A percentile compares a stretch with the other conserved stretches of the same genome.
Evolutionary conservation across 805 yeast species (phyloP).

Genomic region (Clavispora phyllophila): DNA sequence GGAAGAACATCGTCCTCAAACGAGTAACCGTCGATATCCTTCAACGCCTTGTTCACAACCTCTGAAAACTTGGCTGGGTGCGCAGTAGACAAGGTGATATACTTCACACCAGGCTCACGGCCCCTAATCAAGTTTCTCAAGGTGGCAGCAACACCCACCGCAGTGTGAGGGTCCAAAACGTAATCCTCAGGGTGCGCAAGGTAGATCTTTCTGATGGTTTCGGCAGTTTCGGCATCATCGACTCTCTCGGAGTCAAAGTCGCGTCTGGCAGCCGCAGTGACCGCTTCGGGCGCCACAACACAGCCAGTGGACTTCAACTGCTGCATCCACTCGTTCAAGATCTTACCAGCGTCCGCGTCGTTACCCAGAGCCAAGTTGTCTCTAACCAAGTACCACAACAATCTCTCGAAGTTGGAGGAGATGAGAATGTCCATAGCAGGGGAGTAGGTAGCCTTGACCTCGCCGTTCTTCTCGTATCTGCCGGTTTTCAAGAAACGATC

Average conservation of each 20-base stretch:
- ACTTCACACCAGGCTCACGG: conserved; percentile 41
- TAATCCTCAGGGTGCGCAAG: conserved; percentile 56
- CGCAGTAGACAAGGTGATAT: conserved; percentile 88
- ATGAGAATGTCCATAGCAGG: conserved; percentile 99
- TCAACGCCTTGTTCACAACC: conserved; percentile 82
- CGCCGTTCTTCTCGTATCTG: conserved; percentile 67
- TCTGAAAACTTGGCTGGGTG: conserved; percentile 99
- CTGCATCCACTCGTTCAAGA: conserved; percentile 70
- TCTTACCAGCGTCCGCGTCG: conserved; percentile 66
- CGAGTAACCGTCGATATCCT: conserved; percentile 63
- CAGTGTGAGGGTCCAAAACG: conserved; percentile 92
- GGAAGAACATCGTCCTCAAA: conserved; percentile 89
- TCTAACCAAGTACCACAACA: conserved; percentile 88
- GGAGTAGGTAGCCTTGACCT: conserved; percentile 82
- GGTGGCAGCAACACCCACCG: conserved; percentile 87
- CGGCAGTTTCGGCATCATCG: conserved; percentile 69
- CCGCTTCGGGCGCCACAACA: conserved; percentile 62
- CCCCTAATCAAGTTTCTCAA: conserved; percentile 53
- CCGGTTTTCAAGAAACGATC: conserved; percentile 90
- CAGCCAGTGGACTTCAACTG: conserved; percentile 73
- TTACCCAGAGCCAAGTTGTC: conserved; percentile 52
- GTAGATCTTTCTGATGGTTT: conserved; percentile 71
- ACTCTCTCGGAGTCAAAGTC: conserved; percentile 80
- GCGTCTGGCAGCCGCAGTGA: conserved; percentile 58
- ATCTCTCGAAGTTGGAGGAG: conserved; percentile 93